Percentiles rank a stretch among this genome's conserved stretches.
phyloP scores from a whole-genome alignment of 768 basidiomycete genomes.

The Phlebiopsis flavidoalba region DNA sequence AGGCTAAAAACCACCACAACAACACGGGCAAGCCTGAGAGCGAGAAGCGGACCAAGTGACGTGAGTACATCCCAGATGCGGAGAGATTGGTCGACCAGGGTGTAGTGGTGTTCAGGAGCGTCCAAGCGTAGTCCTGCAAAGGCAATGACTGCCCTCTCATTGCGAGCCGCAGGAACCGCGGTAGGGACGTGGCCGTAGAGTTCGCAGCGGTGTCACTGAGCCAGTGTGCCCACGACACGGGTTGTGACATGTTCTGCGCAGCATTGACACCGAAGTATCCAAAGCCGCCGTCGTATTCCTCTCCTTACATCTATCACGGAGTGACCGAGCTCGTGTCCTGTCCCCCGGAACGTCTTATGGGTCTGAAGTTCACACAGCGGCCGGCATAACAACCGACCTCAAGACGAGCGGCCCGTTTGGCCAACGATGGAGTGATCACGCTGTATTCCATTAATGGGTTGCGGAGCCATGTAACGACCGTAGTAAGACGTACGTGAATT shows the following conservation, averaged over 20 bases:
- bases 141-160: constrained; percentile 45
- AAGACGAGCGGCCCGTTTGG: constrained; percentile 73
- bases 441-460: constrained; percentile 29
- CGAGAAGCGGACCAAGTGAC: constrained; percentile 64
- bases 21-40: constrained; percentile 63
- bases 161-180: constrained; percentile 29
- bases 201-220: constrained; percentile 30
- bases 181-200: neutral
- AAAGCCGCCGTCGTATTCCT: constrained; percentile 79
- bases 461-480: neutral
- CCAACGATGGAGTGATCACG: constrained; percentile 67
- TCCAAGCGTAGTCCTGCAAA: constrained; percentile 73
- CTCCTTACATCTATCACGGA: constrained; percentile 74
- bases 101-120: constrained; percentile 52
- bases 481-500: constrained; percentile 69
- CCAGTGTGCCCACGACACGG: constrained; percentile 72
- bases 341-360: neutral
- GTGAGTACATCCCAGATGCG: constrained; percentile 59
- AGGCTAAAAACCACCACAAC: too few relatives aligned
- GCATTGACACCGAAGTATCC: constrained; percentile 72
- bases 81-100: constrained; percentile 58
- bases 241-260: constrained; percentile 34
- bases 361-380: neutral
- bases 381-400: constrained; percentile 27
- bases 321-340: constrained; percentile 72